Conservation (phyloP, 2,329 filamentous ascomycete genomes). For the Ophiostoma tasmaniense region DNA sequence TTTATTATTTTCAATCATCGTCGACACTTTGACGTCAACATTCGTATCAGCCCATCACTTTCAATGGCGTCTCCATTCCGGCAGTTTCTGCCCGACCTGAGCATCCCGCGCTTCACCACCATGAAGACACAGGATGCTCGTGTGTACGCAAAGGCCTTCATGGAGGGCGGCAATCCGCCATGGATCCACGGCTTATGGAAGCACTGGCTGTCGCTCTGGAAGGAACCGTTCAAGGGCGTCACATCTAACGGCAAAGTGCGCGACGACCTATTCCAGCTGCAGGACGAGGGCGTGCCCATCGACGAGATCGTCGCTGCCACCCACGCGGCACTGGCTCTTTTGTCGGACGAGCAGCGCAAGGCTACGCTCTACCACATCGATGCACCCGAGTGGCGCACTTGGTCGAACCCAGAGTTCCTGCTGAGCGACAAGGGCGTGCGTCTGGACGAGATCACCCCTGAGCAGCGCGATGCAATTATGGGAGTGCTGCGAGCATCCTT, state of each 20-base stretch:
- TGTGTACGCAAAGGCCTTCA: conserved; percentile 54
- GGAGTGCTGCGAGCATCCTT: conserved; percentile 49
- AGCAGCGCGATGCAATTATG: conserved; percentile 42
- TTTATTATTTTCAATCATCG: not conserved
- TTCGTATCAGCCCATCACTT: not conserved
- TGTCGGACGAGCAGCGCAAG: conserved; percentile 36
- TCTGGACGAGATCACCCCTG: conserved; percentile 48
- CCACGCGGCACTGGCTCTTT: not conserved
- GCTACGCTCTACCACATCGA: conserved; percentile 54
- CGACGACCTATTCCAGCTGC: conserved; percentile 26
- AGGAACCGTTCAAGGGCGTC: conserved; percentile 63
- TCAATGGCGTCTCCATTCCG: conserved; percentile 27
- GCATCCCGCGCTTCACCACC: conserved; percentile 50
- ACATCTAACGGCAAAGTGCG: conserved; percentile 47
- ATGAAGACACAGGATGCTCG: conserved; percentile 56
- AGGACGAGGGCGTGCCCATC: not conserved
- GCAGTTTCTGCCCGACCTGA: conserved; percentile 54
- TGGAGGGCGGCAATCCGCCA: conserved; percentile 49
- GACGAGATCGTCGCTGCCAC: not conserved
- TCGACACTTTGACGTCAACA: not conserved
- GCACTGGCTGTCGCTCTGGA: conserved; percentile 49
- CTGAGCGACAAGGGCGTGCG: conserved; percentile 60
- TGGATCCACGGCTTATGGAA: conserved; percentile 56
- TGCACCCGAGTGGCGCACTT: conserved; percentile 48
- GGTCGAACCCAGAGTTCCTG: conserved; percentile 66